These are phyloP conservation scores for Metarhizium rileyi DNA, from an alignment of 2,329 filamentous ascomycete species.

Conservation along the genomic window DNA sequence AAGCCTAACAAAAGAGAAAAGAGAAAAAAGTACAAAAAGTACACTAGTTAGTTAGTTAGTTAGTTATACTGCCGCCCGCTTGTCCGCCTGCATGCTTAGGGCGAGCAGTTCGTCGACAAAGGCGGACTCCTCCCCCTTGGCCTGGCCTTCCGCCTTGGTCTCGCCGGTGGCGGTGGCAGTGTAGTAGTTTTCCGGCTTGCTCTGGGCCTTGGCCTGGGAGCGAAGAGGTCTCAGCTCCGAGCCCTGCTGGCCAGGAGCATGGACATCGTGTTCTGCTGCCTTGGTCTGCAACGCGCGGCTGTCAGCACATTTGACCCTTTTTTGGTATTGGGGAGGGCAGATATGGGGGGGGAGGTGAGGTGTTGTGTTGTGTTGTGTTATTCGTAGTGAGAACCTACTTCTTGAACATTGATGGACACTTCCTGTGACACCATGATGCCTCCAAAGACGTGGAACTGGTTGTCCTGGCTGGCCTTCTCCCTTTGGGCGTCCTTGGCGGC, in stretches of 20 bases:
- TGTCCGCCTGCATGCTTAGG: constrained; percentile 11
- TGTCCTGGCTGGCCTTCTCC: constrained; percentile 9
- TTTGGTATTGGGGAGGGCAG: neutral
- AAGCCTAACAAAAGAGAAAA: neutral
- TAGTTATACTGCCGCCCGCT: constrained; percentile 5
- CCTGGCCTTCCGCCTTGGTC: neutral
- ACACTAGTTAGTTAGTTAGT: neutral
- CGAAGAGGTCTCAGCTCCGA: neutral
- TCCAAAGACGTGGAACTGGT: constrained; percentile 27
- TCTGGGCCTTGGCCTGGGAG: neutral
- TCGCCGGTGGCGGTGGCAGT: constrained; percentile 9
- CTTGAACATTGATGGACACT: constrained; percentile 41
- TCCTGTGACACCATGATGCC: constrained; percentile 56
- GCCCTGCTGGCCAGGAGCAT: neutral
- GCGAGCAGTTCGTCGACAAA: constrained; percentile 15
- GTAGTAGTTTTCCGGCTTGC: constrained; percentile 3
- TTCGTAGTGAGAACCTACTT: no score
- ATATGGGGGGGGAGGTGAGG: neutral
- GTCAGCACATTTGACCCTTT: neutral
- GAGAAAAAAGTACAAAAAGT: neutral
- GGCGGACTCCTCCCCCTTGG: constrained; percentile 4
- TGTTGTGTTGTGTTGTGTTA: no score
- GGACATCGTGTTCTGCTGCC: neutral
- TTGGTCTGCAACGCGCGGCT: neutral
- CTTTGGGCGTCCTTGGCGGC: constrained; percentile 11